Conservation (phyloP, 306 rosid genomes). For the Cicer yamashitae region DNA sequence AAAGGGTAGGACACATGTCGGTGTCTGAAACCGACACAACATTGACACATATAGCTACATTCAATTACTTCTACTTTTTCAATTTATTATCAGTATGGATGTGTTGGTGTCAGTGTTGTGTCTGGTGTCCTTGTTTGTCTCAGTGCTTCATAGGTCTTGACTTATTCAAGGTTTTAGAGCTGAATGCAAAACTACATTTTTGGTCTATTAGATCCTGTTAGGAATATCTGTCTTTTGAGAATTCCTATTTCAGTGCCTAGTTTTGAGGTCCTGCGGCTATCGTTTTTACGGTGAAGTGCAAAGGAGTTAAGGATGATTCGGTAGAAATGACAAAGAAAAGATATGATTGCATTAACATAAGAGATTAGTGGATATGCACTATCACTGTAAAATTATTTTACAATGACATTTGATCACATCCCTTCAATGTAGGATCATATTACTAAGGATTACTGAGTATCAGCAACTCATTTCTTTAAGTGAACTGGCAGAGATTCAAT, state of each 20-base stretch:
- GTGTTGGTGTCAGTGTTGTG: no score
- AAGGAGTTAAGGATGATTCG: not conserved
- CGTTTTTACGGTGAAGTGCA: not conserved
- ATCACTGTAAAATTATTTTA: not conserved
- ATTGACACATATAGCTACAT: no score
- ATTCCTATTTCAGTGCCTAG: slow-evolving; percentile 7
- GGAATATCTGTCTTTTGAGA: slow-evolving; percentile 16
- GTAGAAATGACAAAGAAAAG: not conserved
- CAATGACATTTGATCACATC: no score
- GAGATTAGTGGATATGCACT: not conserved
- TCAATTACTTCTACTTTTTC: no score
- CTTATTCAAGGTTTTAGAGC: slow-evolving; percentile 4
- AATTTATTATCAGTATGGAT: no score
- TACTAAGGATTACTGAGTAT: not conserved
- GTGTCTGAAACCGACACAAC: no score
- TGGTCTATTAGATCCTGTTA: slow-evolving; percentile 9
- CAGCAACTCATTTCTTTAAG: not conserved
- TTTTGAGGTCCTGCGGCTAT: slow-evolving; percentile 9
- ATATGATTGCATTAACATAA: not conserved
- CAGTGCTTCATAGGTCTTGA: not conserved
- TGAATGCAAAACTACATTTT: slow-evolving; percentile 5
- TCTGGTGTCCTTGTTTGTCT: no score
- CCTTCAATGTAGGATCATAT: not conserved
- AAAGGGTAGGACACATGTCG: no score
- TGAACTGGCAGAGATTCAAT: slow-evolving; percentile 8